A percentile compares a stretch with the other conserved stretches of the same genome.
Conservation (phyloP, 495 filamentous ascomycete genomes). For the Daldinia loculata region DNA sequence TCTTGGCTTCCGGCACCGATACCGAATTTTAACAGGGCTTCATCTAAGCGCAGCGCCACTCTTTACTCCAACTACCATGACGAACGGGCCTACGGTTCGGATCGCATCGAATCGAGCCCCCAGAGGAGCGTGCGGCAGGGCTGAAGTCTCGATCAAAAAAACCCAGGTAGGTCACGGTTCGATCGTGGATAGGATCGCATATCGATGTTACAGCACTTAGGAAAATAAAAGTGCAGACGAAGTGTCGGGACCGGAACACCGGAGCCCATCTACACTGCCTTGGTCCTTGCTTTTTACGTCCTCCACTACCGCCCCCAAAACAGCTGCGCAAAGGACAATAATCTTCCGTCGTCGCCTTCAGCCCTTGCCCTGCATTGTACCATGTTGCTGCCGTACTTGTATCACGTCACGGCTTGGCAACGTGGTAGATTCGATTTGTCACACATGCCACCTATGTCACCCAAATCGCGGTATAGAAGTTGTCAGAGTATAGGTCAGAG, state of each 20-base stretch:
- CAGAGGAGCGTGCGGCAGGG: background rate
- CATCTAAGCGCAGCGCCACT: slow-evolving; percentile 1
- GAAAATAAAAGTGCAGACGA: background rate
- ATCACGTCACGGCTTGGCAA: slow-evolving; percentile 12
- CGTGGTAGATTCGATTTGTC: background rate
- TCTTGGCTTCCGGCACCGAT: slow-evolving; percentile 11
- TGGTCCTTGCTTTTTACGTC: slow-evolving; percentile 1
- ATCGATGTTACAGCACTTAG: slow-evolving; percentile 1
- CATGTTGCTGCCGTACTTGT: slow-evolving; percentile 17
- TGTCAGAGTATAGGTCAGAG: background rate
- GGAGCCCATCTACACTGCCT: slow-evolving; percentile 17
- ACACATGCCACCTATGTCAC: background rate
- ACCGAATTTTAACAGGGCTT: slow-evolving; percentile 7
- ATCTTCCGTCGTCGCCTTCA: background rate
- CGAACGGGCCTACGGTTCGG: slow-evolving; percentile 10
- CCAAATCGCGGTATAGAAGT: background rate
- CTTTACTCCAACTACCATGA: background rate
- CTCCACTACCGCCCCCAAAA: slow-evolving; percentile 22
- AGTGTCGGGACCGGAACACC: slow-evolving; percentile 29
- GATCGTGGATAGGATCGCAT: slow-evolving; percentile 6
- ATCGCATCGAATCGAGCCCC: background rate
- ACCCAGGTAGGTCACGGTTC: background rate
- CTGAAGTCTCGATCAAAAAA: background rate
- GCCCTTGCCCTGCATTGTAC: slow-evolving; percentile 2
- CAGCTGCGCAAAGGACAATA: slow-evolving; percentile 2